Base-by-base conservation (phyloP, 2,329 filamentous ascomycete genomes). In the Coniochaeta pulveracea region DNA sequence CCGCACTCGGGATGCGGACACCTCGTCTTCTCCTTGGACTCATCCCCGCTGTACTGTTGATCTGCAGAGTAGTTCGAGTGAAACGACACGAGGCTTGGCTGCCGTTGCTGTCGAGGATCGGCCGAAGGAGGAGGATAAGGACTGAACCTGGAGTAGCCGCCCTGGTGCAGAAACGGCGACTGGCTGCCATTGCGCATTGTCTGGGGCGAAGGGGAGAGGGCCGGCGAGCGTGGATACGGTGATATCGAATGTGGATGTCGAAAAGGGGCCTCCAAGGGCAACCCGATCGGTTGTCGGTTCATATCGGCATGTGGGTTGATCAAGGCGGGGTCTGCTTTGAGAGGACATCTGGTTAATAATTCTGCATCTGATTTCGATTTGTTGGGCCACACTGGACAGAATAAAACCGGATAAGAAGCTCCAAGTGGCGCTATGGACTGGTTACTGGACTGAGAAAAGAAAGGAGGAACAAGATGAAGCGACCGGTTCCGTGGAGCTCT, bases 1-100 rank as follows among this genome's bases (percentile, higher is more conserved):
- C 85, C 85, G 48, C 86, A 94, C 37, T 89, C 85, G 6, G 81
- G 76, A 49, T 86, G 78, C 1, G 83, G 82, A 63, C 85, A 93
- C 40, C 82, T 69, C 46, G 72, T 69, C 58, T 73, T 74, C 51
- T 84, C 79, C 48, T 81, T 78, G 38, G 63, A 56, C 49, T 81
- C 76, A 35, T 74, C 63, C 37, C 67, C 70, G 50, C 72, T 80
- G 44, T 69, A 66, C 60, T 69, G 54, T 72, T 77, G 56, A 43
- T 71, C 60, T 46, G 66, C 67, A 1, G 76, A 64, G 32, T 66
- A 72, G 33, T 66, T 57, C 17, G 83, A 85, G 40, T 76, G 76
- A 40, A 76, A 75, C 11, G 83, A 88, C 15, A 72, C 71, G 40
- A 81, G 66, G 31, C 84, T 89, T 34, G 72, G 73, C 33, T 80